These are phyloP conservation scores for Sambucus nigra DNA, from an alignment of 129 eudicot species.

Conservation along the genomic window DNA sequence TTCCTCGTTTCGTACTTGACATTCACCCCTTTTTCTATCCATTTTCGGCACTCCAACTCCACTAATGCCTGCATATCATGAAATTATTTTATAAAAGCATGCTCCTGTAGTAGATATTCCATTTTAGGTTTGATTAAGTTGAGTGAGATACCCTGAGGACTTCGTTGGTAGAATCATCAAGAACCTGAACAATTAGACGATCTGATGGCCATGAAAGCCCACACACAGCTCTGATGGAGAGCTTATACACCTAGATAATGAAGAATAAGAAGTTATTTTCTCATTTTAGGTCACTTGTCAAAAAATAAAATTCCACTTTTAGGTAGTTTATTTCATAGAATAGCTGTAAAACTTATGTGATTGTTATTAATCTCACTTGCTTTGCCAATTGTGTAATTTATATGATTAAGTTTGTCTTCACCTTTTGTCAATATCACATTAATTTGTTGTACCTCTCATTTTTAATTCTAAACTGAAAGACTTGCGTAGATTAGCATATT, in stretches of 20 bases:
- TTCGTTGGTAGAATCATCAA: constrained; percentile 80
- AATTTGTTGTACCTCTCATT: too few species aligned
- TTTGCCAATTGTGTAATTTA: too few species aligned
- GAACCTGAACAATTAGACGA: constrained; percentile 64
- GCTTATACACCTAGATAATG: constrained; percentile 67
- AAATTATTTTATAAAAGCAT: background rate
- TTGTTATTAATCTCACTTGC: too few species aligned
- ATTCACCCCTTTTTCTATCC: constrained; percentile 60
- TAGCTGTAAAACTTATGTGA: too few species aligned
- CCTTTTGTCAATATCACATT: too few species aligned
- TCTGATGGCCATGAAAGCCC: constrained; percentile 73
- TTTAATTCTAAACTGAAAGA: too few species aligned
- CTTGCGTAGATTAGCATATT: too few species aligned
- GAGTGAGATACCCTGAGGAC: constrained; percentile 49
- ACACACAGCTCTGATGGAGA: constrained; percentile 74
- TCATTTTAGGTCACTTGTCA: too few species aligned
- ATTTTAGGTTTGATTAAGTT: background rate
- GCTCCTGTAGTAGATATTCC: background rate
- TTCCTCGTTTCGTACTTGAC: constrained; percentile 72
- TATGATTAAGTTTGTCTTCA: too few species aligned
- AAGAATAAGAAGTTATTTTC: background rate
- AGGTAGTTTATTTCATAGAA: background rate
- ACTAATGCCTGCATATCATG: constrained; percentile 44
- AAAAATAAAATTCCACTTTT: too few species aligned
- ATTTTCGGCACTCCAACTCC: constrained; percentile 57